phyloP scores from a whole-genome alignment of 192 early-diverging fungal genomes.

The Geosiphon pyriformis region DNA sequence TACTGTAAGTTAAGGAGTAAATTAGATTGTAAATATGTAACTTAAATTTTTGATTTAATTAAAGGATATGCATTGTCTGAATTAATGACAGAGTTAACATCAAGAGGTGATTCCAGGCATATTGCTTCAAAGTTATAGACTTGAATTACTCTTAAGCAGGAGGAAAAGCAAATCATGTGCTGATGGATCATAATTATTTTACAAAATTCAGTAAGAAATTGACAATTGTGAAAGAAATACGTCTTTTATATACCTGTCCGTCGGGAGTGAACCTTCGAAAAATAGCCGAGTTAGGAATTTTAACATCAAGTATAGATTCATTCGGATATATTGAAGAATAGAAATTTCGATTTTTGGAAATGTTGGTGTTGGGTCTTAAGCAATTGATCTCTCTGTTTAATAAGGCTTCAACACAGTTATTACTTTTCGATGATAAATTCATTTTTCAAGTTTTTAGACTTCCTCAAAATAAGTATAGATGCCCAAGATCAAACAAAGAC shows the following conservation, averaged over 20 bases:
- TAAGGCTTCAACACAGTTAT: neutral
- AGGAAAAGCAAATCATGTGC: constrained; percentile 16
- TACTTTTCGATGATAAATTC: neutral
- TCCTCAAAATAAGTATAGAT: too few relatives aligned
- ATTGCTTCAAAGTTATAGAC: constrained; percentile 2
- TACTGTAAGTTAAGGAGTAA: neutral
- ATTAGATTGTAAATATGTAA: neutral
- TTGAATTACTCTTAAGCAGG: neutral
- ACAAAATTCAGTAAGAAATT: neutral
- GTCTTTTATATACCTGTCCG: constrained; percentile 2
- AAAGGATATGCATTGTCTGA: constrained; percentile 19
- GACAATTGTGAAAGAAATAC: neutral
- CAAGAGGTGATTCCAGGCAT: neutral
- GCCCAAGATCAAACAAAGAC: too few relatives aligned
- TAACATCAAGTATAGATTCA: constrained; percentile 9
- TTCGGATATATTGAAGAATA: constrained; percentile 7
- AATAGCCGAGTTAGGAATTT: neutral
- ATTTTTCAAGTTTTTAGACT: neutral
- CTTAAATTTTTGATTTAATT: neutral
- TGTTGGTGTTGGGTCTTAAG: neutral
- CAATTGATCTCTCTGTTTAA: neutral
- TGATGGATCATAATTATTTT: neutral
- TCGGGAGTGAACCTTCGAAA: constrained; percentile 15
- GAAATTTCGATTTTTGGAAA: neutral
- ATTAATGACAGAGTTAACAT: constrained; percentile 4